Evolutionary conservation across 2,329 filamentous ascomycete genomes (phyloP).

Genomic region (Fusarium circinatum): DNA sequence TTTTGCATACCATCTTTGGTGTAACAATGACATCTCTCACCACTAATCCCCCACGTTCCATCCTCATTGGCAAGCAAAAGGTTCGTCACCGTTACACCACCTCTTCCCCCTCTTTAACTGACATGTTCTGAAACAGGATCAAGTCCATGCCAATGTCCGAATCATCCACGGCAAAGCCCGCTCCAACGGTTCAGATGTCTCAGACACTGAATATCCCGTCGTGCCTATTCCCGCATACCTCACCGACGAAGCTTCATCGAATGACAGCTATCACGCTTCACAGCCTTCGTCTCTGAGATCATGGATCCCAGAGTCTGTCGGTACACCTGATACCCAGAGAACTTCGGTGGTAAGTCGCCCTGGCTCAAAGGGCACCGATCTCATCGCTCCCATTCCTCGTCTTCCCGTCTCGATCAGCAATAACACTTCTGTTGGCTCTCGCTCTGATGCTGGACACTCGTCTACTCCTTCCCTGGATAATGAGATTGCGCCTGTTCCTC

Average conservation of each 20-base stretch:
- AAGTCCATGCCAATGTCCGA: neutral
- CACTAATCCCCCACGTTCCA: neutral
- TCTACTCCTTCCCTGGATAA: neutral
- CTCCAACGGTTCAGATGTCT: neutral
- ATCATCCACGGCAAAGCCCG: neutral
- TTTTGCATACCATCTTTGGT: neutral
- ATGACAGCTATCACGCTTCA: neutral
- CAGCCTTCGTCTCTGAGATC: neutral
- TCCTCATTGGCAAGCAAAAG: neutral
- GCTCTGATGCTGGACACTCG: neutral
- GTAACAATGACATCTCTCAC: neutral
- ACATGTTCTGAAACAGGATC: neutral
- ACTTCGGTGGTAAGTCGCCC: neutral
- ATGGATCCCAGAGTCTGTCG: neutral
- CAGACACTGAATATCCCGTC: neutral
- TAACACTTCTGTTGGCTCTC: neutral
- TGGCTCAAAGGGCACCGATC: neutral
- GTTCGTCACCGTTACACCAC: neutral
- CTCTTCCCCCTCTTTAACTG: fast-evolving
- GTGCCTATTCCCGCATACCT: neutral
- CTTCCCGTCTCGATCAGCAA: neutral
- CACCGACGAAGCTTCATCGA: neutral
- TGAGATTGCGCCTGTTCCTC: neutral
- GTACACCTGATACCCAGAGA: neutral
- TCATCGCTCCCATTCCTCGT: neutral